Percentiles rank a stretch among this genome's conserved stretches.
phyloP scores from a whole-genome alignment of 2,329 filamentous ascomycete species.

The Akanthomyces lecanii region DNA sequence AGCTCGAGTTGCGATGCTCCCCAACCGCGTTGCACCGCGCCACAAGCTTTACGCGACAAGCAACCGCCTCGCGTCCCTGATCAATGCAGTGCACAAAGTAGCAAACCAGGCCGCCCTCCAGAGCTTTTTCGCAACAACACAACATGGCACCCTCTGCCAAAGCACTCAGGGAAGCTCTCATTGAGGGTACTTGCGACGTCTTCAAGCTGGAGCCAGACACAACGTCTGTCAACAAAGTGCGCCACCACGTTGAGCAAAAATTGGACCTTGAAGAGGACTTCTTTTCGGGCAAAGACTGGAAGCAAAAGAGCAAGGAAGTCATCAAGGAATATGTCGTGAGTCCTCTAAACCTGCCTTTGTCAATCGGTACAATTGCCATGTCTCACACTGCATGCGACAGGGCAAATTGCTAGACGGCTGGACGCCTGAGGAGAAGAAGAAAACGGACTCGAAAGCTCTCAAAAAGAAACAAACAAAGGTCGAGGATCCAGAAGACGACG shows the following conservation, averaged over 20 bases:
- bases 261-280: conserved; percentile 48
- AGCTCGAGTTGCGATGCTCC: conserved; percentile 4
- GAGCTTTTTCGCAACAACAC: neutral
- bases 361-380: neutral
- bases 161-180: conserved; percentile 43
- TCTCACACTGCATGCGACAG: conserved; percentile 23
- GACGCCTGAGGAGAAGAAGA: conserved; percentile 23
- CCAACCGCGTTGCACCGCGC: conserved; percentile 8
- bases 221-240: conserved; percentile 55
- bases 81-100: neutral
- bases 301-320: conserved; percentile 53
- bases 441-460: conserved; percentile 19
- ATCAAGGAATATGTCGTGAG: conserved; percentile 54
- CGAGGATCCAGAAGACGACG: conserved; percentile 19
- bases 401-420: conserved; percentile 36
- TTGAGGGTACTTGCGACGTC: conserved; percentile 42
- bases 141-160: conserved; percentile 40
- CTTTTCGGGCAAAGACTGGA: conserved; percentile 49
- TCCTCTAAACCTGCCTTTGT: conserved; percentile 15
- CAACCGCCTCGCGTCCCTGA: neutral
- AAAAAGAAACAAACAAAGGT: conserved; percentile 36
- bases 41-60: neutral
- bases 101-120: too few species aligned
- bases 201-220: conserved; percentile 41
- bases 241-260: conserved; percentile 47